A percentile compares a stretch with the other conserved stretches of the same genome.
Evolutionary conservation across 768 basidiomycete genomes (phyloP).

Genomic region (Suillus variegatus): DNA sequence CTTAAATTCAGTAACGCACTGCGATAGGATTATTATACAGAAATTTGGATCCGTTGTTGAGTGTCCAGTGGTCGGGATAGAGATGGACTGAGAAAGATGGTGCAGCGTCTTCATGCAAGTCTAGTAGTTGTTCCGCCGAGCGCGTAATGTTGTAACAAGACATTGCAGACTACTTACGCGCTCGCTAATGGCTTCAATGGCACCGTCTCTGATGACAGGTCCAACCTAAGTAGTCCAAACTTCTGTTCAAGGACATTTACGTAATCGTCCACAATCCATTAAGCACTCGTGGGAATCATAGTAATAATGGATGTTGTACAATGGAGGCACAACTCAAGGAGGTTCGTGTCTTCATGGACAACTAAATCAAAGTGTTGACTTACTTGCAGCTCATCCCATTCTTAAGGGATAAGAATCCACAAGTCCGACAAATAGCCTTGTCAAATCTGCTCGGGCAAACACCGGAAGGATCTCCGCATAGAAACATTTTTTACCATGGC

Average conservation of each 20-base stretch:
- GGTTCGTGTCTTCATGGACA: constrained; percentile 26
- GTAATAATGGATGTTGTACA: constrained; percentile 6
- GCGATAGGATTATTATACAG: constrained; percentile 79
- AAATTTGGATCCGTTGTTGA: constrained; percentile 82
- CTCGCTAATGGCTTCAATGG: constrained; percentile 5
- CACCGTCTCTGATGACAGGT: not conserved
- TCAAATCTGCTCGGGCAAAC: constrained; percentile 83
- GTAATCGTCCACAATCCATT: constrained; percentile 17
- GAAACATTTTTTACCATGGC: constrained; percentile 73
- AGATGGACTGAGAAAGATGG: constrained; percentile 82
- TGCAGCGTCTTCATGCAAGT: constrained; percentile 52
- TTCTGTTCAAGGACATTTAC: constrained; percentile 16
- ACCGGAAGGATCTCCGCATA: constrained; percentile 64
- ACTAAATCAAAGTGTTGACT: constrained; percentile 15
- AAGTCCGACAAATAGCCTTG: constrained; percentile 85
- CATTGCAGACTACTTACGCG: constrained; percentile 39
- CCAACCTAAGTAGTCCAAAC: not conserved
- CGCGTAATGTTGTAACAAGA: constrained; percentile 76
- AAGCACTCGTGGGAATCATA: constrained; percentile 24
- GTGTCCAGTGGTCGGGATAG: constrained; percentile 77
- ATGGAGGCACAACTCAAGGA: constrained; percentile 43
- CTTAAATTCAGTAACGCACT: constrained; percentile 31
- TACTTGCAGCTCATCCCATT: constrained; percentile 72
- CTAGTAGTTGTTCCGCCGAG: constrained; percentile 58
- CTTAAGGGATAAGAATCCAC: constrained; percentile 81